Conservation (phyloP, 371 early-diverging fungal genomes). For the Mucor lusitanicus region DNA sequence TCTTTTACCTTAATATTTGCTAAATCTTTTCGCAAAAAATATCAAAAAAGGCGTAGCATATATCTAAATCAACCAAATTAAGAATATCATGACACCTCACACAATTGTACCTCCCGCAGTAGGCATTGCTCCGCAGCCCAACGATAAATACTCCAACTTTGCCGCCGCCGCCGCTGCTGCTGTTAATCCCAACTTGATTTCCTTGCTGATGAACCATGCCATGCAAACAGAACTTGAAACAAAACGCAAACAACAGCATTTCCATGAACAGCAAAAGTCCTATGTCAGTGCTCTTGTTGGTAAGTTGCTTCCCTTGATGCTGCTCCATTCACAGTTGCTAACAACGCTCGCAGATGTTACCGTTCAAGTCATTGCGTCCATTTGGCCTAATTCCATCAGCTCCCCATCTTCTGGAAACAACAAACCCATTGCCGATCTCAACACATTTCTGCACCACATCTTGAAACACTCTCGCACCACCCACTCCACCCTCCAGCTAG, state of each 20-base stretch:
- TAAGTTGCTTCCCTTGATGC: slow-evolving; percentile 9
- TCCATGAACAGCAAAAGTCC: slow-evolving; percentile 29
- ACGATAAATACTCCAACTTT: slow-evolving; percentile 14
- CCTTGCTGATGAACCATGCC: slow-evolving; percentile 23
- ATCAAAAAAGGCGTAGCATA: neutral
- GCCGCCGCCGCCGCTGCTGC: neutral
- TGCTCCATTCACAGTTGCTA: neutral
- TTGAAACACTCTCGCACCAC: slow-evolving; percentile 73
- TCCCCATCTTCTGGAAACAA: slow-evolving; percentile 7
- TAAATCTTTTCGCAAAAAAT: neutral
- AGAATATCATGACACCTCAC: slow-evolving; percentile 16
- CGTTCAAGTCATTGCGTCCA: slow-evolving; percentile 56
- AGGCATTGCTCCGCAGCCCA: slow-evolving; percentile 22
- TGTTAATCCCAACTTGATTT: slow-evolving; percentile 17
- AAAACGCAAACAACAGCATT: slow-evolving; percentile 14
- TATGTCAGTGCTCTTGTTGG: slow-evolving; percentile 44
- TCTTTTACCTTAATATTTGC: neutral
- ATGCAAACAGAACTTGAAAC: slow-evolving; percentile 9
- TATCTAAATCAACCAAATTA: neutral
- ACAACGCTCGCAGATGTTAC: slow-evolving; percentile 41
- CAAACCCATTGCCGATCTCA: slow-evolving; percentile 54
- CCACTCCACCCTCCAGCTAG: slow-evolving; percentile 74
- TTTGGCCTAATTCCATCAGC: slow-evolving; percentile 46
- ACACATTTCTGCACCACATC: slow-evolving; percentile 72
- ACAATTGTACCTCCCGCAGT: slow-evolving; percentile 16